Base-by-base conservation (phyloP, 2,329 filamentous ascomycete genomes). In the Colletotrichum tofieldiae region DNA sequence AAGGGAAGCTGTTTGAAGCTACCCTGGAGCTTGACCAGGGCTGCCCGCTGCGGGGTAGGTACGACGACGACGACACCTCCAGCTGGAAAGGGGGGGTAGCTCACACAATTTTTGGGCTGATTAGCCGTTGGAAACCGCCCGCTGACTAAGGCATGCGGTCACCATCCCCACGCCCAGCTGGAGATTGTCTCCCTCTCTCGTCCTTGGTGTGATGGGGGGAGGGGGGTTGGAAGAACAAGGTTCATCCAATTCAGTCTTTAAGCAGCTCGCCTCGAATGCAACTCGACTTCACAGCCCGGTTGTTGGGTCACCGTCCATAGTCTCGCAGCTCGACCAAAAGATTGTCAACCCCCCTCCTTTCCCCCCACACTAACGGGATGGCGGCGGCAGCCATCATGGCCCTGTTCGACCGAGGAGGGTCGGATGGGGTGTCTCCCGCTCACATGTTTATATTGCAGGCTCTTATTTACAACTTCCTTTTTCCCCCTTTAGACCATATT, bases 31-130 rank as follows among this genome's bases (percentile, higher is more conserved):
- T 64, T 29, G 61, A 39, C 37, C 51, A 58, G 59, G 66, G 62
- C 55, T 63, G 65, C 29, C 54, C 63, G 29, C 63, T 66, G 67
- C 67, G 62, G 67, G 62, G 55, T 71, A 71, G 54, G 45, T 60
- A 43, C 45, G 14, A 32, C 12, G 6, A 60, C 26, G 18, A 37
- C 56, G 16, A 16, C 23, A 54, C 23, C 35, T 64, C 23, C 32
- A 55, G 23, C 23, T 23, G 41, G 37, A 43, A 29, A 23, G 29
- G 29, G 47, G 37, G 35, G n/a, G 51, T 20, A 52, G 61, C 59
- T 51, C 45, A 29, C 23, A 26, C 23, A 26, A 26, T 26, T 26
- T 26, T 26, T 26, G 23, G 23, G 35, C 35, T 23, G n/a, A 16
- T 51, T 37, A 56, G 67, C 62, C 67, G 62, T 65, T 56, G 67